phyloP scores from a whole-genome alignment of 73 alveolate genomes.

The Halteria grandinella region DNA sequence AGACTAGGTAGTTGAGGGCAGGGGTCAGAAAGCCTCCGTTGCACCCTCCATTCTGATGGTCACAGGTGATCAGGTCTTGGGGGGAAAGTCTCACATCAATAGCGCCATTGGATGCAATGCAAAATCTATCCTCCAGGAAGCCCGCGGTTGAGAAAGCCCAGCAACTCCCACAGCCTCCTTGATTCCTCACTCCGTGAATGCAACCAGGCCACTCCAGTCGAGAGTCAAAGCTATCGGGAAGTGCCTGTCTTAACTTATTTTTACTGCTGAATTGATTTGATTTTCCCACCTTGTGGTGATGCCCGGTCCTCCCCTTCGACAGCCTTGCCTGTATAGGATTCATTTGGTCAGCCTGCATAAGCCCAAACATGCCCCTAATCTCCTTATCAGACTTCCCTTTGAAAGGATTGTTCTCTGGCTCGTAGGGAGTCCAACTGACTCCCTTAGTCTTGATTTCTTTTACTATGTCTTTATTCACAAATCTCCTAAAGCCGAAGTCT shows the following conservation, averaged over 20 bases:
- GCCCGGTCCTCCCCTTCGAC: neutral
- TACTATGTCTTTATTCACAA: constrained; percentile 56
- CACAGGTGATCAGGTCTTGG: constrained; percentile 68
- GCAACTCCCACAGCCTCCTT: constrained; percentile 88
- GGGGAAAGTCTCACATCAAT: constrained; percentile 21
- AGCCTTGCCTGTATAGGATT: neutral
- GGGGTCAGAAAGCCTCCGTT: neutral
- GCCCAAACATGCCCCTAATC: constrained; percentile 42
- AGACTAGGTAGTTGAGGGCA: constrained; percentile 4
- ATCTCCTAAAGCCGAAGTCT: too few relatives aligned
- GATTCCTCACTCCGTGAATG: constrained; percentile 69
- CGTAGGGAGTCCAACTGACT: constrained; percentile 58
- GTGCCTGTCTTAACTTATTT: neutral
- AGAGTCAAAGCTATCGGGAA: constrained; percentile 52
- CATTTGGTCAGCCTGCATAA: neutral
- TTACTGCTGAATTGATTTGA: neutral
- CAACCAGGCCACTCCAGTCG: constrained; percentile 74
- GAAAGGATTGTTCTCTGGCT: constrained; percentile 42
- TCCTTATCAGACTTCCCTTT: constrained; percentile 45
- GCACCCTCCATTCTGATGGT: constrained; percentile 23
- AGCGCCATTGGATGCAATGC: constrained; percentile 59
- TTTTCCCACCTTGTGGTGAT: neutral
- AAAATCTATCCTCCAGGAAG: constrained; percentile 77
- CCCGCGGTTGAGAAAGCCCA: constrained; percentile 87
- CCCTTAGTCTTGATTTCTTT: constrained; percentile 32